These are phyloP conservation scores for Vitis hybrid DNA, from an alignment of 177 flowering plant genomes.

Conservation along the genomic window DNA sequence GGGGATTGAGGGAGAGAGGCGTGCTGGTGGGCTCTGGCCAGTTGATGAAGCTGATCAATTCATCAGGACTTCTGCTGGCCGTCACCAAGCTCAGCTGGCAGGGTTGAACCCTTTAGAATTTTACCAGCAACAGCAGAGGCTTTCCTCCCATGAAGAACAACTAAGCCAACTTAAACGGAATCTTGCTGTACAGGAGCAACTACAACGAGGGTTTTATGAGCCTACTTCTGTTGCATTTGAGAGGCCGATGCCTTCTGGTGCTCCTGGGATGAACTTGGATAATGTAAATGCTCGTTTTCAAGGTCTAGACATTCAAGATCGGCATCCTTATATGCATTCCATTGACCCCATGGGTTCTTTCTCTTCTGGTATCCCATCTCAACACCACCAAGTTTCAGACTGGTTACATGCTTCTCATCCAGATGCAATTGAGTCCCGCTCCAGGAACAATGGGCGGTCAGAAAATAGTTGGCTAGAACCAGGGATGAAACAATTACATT, in stretches of 20 bases:
- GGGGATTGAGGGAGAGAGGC: constrained; percentile 7
- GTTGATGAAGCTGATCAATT: constrained; percentile 5
- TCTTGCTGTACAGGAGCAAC: constrained; percentile 7
- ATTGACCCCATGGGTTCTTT: background rate
- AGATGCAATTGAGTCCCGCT: constrained; percentile 2
- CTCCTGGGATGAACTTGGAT: constrained; percentile 4
- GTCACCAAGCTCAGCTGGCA: background rate
- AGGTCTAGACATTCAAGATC: background rate
- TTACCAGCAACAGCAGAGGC: constrained; percentile 6
- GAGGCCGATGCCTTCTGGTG: background rate
- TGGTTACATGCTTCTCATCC: background rate
- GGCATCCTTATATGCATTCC: constrained; percentile 5
- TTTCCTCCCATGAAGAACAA: background rate
- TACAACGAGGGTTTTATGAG: background rate
- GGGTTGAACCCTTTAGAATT: constrained; percentile 3
- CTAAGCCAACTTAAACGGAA: constrained; percentile 3
- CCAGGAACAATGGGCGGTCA: background rate
- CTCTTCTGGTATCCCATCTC: constrained; percentile 4
- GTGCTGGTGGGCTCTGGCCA: constrained; percentile 1
- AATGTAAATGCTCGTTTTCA: constrained; percentile 1
- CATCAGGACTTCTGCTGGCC: background rate
- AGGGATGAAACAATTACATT: constrained; percentile 5
- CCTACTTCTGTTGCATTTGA: constrained; percentile 3
- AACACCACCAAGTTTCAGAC: background rate
- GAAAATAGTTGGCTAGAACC: constrained; percentile 1